Conservation (phyloP, 1,139 yeast genomes). For the Hanseniaspora gamundiae region DNA sequence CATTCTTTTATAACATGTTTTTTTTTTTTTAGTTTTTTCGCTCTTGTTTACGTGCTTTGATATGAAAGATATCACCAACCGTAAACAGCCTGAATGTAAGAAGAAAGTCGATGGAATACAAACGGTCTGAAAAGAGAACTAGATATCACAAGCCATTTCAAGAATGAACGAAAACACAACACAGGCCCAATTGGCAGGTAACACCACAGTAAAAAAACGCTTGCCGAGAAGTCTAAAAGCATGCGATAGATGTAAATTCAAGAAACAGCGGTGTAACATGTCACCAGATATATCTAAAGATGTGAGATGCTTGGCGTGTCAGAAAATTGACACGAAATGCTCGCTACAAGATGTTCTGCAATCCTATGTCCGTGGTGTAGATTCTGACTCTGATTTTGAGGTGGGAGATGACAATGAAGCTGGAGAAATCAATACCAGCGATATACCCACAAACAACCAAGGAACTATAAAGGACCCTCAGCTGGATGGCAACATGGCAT, state of each 20-base stretch:
- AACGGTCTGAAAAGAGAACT: too few relatives aligned
- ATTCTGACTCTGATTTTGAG: not conserved
- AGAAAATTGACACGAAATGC: slow-evolving; percentile 1
- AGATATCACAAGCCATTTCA: not conserved
- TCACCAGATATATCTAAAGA: not conserved
- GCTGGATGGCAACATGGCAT: not conserved
- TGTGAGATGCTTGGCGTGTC: not conserved
- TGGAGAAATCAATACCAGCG: not conserved
- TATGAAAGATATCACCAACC: too few relatives aligned
- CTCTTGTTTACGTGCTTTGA: too few relatives aligned
- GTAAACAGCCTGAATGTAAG: too few relatives aligned
- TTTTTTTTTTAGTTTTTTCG: too few relatives aligned
- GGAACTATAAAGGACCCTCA: not conserved
- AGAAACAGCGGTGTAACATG: slow-evolving; percentile 6
- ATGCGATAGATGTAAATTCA: slow-evolving; percentile 5
- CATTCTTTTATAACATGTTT: too few relatives aligned
- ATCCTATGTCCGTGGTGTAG: not conserved
- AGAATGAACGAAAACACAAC: not conserved
- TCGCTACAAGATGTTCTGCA: not conserved
- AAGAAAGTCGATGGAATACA: too few relatives aligned
- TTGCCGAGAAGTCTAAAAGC: slow-evolving; percentile 7
- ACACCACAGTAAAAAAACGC: not conserved
- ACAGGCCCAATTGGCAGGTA: too few relatives aligned
- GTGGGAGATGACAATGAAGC: not conserved
- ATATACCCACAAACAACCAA: too few relatives aligned